Evolutionary conservation across 2,329 filamentous ascomycete species (phyloP).

Genomic region (Beauveria bassiana): DNA sequence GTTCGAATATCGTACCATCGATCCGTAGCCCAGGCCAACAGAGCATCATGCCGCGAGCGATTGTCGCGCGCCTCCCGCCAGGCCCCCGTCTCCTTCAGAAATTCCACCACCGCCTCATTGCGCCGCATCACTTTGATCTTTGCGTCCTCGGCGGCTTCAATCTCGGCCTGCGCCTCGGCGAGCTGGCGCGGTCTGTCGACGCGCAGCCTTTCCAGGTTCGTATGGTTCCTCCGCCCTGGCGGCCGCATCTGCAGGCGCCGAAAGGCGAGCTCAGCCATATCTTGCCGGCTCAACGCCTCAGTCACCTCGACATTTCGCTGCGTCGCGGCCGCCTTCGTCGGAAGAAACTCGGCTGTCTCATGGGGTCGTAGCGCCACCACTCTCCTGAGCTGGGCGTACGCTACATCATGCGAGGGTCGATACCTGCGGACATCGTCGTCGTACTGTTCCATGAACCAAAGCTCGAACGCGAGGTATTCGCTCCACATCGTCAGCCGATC

Average conservation of each 20-base stretch:
- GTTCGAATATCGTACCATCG: background rate
- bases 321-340: background rate
- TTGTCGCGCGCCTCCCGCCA: background rate
- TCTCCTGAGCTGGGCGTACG: background rate
- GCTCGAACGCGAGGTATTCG: slow-evolving; percentile 23
- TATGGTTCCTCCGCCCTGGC: background rate
- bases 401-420: background rate
- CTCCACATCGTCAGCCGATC: slow-evolving; percentile 26
- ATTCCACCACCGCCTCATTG: background rate
- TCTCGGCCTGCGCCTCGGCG: background rate
- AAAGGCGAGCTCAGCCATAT: background rate
- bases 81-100: background rate
- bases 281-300: background rate
- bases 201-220: background rate
- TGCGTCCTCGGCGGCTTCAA: background rate
- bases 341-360: background rate
- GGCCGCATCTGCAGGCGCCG: background rate
- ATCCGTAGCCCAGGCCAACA: background rate
- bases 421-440: background rate
- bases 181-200: background rate
- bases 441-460: slow-evolving; percentile 13
- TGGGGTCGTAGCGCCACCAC: background rate
- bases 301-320: background rate
- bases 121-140: background rate
- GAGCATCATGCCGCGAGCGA: background rate